These are phyloP conservation scores for Cercospora janseana DNA, from an alignment of 2,329 filamentous ascomycete species.

Conservation along the genomic window DNA sequence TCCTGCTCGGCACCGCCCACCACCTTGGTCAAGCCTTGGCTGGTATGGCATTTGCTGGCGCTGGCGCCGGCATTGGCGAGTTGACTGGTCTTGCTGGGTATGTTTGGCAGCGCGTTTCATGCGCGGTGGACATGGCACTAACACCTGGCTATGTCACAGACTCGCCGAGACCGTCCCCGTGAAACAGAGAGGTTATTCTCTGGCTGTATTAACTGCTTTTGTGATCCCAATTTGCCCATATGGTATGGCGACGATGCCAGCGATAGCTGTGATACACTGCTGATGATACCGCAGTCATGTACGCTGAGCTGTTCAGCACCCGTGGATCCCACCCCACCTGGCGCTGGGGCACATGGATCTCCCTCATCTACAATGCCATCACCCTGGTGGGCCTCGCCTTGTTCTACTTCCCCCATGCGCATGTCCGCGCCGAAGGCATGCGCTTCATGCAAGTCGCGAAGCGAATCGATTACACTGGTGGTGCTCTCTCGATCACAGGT, in stretches of 20 bases:
- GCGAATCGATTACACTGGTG: constrained; percentile 53
- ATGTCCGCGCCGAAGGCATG: constrained; percentile 44
- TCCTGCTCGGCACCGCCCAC: constrained; percentile 57
- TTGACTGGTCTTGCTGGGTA: constrained; percentile 63
- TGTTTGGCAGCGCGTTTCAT: neutral
- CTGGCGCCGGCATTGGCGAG: constrained; percentile 66
- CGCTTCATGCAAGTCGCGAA: constrained; percentile 43
- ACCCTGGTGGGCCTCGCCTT: constrained; percentile 35
- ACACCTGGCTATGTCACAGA: neutral
- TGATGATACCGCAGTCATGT: constrained; percentile 48
- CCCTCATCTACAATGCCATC: constrained; percentile 29
- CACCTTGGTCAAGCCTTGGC: constrained; percentile 49
- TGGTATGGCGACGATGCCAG: neutral
- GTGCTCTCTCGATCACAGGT: constrained; percentile 50
- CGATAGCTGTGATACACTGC: neutral
- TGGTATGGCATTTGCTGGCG: constrained; percentile 60
- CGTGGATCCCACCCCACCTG: constrained; percentile 43
- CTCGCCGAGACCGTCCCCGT: constrained; percentile 32
- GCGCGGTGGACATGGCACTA: neutral
- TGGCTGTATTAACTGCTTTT: constrained; percentile 29
- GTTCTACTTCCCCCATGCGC: constrained; percentile 55
- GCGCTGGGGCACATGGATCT: constrained; percentile 49
- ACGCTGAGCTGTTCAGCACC: constrained; percentile 55
- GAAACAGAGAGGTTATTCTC: constrained; percentile 27
- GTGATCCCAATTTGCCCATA: constrained; percentile 61